Conservation (phyloP, 2,329 filamentous ascomycete genomes). For the Chaetomiaceae sp. region DNA sequence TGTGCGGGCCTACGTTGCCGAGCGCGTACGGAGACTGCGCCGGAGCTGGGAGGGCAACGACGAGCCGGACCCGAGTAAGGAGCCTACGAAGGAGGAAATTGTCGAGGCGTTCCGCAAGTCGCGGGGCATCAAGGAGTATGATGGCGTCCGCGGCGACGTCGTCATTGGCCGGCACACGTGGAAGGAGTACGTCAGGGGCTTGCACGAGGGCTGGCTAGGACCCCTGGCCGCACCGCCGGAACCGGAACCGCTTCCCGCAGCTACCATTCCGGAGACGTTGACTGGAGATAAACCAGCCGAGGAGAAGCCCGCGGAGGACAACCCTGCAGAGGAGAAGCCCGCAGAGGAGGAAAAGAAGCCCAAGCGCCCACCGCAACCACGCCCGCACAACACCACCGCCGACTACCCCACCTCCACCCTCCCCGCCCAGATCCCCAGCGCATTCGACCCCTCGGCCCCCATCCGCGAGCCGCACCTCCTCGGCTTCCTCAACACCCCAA, state of each 20-base stretch:
- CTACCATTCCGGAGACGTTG: constrained; percentile 19
- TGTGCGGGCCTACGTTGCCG: constrained; percentile 78
- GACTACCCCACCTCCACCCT: constrained; percentile 66
- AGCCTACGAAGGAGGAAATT: constrained; percentile 53
- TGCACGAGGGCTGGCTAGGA: constrained; percentile 96
- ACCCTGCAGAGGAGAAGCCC: constrained; percentile 37
- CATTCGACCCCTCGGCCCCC: constrained; percentile 67
- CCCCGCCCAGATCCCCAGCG: constrained; percentile 61
- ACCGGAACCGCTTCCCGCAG: constrained; percentile 26
- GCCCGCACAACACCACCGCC: constrained; percentile 67
- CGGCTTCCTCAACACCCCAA: constrained; percentile 86
- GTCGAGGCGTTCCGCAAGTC: constrained; percentile 60
- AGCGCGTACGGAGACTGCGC: constrained; percentile 72
- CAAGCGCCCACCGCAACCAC: constrained; percentile 57
- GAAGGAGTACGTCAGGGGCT: constrained; percentile 92
- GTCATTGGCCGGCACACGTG: constrained; percentile 88
- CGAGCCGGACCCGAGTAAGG: constrained; percentile 39
- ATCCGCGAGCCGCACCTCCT: constrained; percentile 85
- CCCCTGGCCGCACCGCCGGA: constrained; percentile 63
- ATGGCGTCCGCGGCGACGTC: constrained; percentile 75
- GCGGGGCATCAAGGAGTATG: constrained; percentile 65
- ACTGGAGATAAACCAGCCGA: constrained; percentile 32
- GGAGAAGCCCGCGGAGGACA: constrained; percentile 37
- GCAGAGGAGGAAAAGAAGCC: constrained; percentile 49
- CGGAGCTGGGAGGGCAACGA: constrained; percentile 49